Evolutionary conservation across 23 red algal species (phyloP).

Genomic region (Cyanidium caldarium): DNA sequence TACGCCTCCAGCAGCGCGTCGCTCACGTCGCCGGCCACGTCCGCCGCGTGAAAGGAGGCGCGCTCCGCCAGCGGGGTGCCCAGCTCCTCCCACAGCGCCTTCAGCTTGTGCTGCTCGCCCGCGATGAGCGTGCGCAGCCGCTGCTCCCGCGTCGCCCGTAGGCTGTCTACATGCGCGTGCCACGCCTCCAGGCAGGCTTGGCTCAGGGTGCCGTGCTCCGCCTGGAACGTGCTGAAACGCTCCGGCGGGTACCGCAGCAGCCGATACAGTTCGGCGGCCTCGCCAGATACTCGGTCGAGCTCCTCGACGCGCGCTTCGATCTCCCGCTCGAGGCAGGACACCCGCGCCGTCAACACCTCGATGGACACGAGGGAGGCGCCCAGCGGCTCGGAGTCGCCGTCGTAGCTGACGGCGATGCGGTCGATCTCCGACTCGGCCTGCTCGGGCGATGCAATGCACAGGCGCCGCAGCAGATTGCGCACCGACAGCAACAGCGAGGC

Average conservation of each 20-base stretch:
- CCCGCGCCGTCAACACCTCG: conserved; percentile 4
- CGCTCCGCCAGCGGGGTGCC: neutral
- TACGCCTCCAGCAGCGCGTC: neutral
- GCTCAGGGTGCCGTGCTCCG: conserved; percentile 2
- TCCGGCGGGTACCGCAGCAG: neutral
- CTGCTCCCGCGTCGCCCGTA: conserved; percentile 3
- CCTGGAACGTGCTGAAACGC: conserved; percentile 1
- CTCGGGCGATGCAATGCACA: neutral
- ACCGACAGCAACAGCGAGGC: neutral
- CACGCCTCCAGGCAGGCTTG: neutral
- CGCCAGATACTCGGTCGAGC: neutral
- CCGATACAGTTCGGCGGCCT: neutral
- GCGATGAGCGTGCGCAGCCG: neutral
- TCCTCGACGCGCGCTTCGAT: neutral
- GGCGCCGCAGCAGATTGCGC: neutral
- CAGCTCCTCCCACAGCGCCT: neutral
- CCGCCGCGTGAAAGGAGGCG: neutral
- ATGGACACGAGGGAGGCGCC: conserved; percentile 1
- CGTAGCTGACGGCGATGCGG: neutral
- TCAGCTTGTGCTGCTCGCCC: neutral
- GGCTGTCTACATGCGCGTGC: neutral
- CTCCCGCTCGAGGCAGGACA: neutral
- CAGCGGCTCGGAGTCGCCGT: neutral
- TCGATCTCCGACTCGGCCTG: neutral
- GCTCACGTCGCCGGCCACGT: neutral